Evolutionary conservation across 2,329 filamentous ascomycete species (phyloP).

Genomic region (Penicillium sp.): DNA sequence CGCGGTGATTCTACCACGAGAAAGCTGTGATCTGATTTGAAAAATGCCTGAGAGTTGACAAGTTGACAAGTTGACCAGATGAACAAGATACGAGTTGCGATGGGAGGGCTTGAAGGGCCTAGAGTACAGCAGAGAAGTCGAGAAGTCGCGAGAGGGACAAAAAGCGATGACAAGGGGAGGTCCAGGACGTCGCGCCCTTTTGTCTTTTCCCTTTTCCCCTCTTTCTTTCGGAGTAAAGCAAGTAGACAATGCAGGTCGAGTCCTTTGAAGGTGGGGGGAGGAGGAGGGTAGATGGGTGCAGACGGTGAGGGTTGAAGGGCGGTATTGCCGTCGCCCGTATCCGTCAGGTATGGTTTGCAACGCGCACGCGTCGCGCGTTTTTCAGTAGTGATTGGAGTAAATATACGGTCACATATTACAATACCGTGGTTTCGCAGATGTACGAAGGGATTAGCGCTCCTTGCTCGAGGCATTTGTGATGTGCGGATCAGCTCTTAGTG

Average conservation of each 20-base stretch:
- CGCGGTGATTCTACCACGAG: conserved; percentile 11
- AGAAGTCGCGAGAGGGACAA: neutral
- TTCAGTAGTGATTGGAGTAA: too few species aligned
- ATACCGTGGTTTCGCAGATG: conserved; percentile 12
- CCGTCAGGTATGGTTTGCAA: conserved; percentile 29
- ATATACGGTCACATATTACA: conserved; percentile 16
- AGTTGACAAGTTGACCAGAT: neutral
- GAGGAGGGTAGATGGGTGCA: conserved; percentile 13
- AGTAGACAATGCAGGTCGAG: neutral
- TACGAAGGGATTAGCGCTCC: conserved; percentile 10
- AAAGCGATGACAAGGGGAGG: conserved; percentile 2
- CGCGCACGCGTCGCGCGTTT: conserved; percentile 1
- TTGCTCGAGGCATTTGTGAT: conserved; percentile 8
- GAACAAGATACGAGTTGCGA: neutral
- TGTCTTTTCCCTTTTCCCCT: neutral
- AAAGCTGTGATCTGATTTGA: neutral
- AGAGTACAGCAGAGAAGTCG: neutral
- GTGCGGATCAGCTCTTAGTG: conserved; percentile 2
- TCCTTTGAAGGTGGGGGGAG: conserved; percentile 11
- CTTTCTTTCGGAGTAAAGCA: neutral
- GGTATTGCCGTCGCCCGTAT: conserved; percentile 8
- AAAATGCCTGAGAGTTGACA: neutral
- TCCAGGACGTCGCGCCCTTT: conserved; percentile 14
- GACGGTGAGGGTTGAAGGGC: conserved; percentile 17
- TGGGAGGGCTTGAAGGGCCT: neutral